Base-by-base conservation (phyloP, 2,329 filamentous ascomycete genomes). In the Fusarium xyrophilum region DNA sequence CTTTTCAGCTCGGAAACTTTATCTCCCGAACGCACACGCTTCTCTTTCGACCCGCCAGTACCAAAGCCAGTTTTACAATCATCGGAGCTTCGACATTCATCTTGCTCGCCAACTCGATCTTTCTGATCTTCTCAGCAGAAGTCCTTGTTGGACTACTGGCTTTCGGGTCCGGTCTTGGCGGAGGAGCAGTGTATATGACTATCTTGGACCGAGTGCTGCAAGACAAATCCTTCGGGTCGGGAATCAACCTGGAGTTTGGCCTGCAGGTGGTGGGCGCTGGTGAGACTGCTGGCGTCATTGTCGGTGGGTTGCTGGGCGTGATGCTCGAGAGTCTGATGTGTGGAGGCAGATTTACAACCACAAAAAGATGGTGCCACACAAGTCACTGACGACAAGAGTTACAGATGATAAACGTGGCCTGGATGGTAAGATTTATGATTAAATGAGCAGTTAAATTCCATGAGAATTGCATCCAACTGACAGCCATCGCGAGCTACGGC, bases 1-100 rank as follows among this genome's bases (percentile, higher is more conserved):
- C 70, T 7, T 74, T 78, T 9, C 76, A 78, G 11, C 42, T 76
- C 1, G 77, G 77, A 3, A 73, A 61, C 50, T 69, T 77, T 28
- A 33, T 76, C 10, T 69, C 72, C 2, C 70, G 74, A 25, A 68
- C 68, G 2, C 66, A 71, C 6, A 69, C 75, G 11, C 55, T 69
- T 3, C 43, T 76, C 14, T 36, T 72, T 6, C 67, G 58, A 3
- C 32, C 66, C 21, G 61, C 47, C 7, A 71, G 59, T 13, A 48
- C 66, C 30, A 67, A 39, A 7, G 14, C 33, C 5, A 55, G 68
- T 0, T 65, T 71, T 10, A n/a, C n/a, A 1, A 42, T 63, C 4
- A 52, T 76, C 0, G 50, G 53, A 6, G 21, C 60, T 12, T 46
- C 67, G 6, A 48, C 64, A 1, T 44, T 57, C 19, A 30, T 67